Conservation (phyloP, 257 asterid species). For the Solanum bukasovii region DNA sequence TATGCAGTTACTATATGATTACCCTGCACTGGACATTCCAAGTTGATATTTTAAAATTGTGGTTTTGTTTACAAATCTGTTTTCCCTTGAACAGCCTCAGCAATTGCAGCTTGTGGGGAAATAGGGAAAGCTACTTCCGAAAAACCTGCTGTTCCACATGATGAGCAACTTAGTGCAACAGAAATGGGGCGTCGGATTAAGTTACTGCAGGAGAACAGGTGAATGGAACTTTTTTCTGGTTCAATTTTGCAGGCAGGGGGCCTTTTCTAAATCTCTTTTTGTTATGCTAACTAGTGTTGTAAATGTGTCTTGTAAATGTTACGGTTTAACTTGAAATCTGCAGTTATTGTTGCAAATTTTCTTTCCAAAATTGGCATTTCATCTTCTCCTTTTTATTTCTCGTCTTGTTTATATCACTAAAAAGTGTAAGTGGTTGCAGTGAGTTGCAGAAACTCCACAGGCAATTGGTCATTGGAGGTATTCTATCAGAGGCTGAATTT, state of each 20-base stretch:
- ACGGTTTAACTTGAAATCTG: neutral
- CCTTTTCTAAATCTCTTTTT: neutral
- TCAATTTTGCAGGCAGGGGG: neutral
- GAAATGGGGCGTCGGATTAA: constrained; percentile 77
- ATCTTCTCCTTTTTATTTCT: constrained; percentile 1
- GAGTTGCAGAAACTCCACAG: constrained; percentile 86
- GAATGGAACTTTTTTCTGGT: constrained; percentile 1
- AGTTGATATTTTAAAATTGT: neutral
- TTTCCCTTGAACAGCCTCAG: constrained; percentile 46
- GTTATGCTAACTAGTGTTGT: neutral
- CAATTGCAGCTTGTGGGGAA: constrained; percentile 49
- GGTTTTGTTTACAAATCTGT: neutral
- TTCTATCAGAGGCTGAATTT: constrained; percentile 85
- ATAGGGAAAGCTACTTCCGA: constrained; percentile 39
- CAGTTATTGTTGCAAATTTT: neutral
- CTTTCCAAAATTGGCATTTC: constrained; percentile 4
- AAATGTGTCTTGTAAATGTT: neutral
- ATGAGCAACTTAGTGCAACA: constrained; percentile 65
- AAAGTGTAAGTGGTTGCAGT: constrained; percentile 63
- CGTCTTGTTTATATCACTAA: constrained; percentile 24
- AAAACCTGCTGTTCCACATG: constrained; percentile 31
- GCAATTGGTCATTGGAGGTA: constrained; percentile 73
- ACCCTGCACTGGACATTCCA: neutral
- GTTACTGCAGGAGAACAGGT: constrained; percentile 79
- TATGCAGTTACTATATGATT: neutral